Evolutionary conservation across 305 asterid species (phyloP).

Genomic region (Fraxinus angustifolia): DNA sequence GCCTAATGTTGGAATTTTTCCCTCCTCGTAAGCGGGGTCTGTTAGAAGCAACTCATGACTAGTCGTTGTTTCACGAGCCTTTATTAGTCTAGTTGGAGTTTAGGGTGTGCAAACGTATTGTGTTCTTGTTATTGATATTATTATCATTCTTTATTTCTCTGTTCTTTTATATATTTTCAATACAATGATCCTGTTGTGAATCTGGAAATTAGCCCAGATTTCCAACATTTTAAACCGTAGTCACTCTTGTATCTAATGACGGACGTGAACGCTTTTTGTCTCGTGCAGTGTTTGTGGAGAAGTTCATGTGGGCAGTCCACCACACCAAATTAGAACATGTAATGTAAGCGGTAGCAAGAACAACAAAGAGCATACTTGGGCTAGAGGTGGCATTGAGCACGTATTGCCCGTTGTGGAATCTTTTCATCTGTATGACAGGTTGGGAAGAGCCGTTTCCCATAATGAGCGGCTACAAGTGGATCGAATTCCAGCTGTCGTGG

Average conservation of each 20-base stretch:
- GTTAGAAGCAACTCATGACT: not conserved
- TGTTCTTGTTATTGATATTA: not conserved
- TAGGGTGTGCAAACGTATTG: not conserved
- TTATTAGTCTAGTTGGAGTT: not conserved
- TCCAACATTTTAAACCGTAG: not conserved
- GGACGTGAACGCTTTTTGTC: not conserved
- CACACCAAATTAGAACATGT: constrained; percentile 67
- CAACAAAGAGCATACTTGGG: constrained; percentile 64
- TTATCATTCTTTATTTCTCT: not conserved
- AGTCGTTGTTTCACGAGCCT: not conserved
- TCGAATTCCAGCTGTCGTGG: constrained; percentile 64
- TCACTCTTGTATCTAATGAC: not conserved
- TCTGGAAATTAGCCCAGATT: not conserved
- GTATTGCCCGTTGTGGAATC: constrained; percentile 54
- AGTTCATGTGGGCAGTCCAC: constrained; percentile 67
- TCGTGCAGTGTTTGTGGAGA: constrained; percentile 58
- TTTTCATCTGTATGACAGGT: constrained; percentile 65
- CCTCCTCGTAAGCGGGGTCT: not conserved
- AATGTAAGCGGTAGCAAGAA: constrained; percentile 46
- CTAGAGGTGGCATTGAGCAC: constrained; percentile 51
- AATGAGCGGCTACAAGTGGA: constrained; percentile 65
- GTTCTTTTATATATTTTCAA: not conserved
- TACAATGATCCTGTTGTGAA: not conserved
- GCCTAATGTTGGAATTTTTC: not conserved
- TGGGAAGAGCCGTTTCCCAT: constrained; percentile 76